Conservation (phyloP, 2,329 filamentous ascomycete genomes). For the Aspergillus ochraceoroseus region DNA sequence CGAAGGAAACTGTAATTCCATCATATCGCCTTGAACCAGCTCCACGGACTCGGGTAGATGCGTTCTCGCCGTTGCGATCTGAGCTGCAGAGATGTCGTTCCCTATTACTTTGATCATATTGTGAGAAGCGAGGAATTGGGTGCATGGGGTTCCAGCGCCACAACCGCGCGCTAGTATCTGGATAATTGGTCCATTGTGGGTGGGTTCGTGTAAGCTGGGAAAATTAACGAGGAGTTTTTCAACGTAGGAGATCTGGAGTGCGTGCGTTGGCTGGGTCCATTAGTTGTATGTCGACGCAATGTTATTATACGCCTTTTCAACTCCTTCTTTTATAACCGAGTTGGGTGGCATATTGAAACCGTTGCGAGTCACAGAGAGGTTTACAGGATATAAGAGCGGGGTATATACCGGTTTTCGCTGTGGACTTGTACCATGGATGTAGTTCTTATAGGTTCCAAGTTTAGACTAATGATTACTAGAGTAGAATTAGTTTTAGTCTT, state of each 20-base stretch:
- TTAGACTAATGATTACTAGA: too few species aligned
- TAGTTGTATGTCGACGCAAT: constrained; percentile 36
- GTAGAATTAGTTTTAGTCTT: too few species aligned
- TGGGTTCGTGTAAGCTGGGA: neutral
- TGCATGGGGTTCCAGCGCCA: constrained; percentile 38
- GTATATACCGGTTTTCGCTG: too few species aligned
- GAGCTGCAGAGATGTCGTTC: constrained; percentile 44
- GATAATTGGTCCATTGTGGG: constrained; percentile 12
- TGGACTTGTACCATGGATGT: too few species aligned
- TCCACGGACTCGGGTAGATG: constrained; percentile 23
- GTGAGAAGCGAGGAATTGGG: constrained; percentile 19
- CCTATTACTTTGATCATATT: constrained; percentile 31
- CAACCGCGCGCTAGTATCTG: constrained; percentile 42
- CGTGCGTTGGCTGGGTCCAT: constrained; percentile 31
- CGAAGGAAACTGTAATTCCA: constrained; percentile 32
- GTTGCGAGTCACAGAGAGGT: too few species aligned
- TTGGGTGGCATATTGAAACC: too few species aligned
- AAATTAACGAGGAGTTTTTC: constrained; percentile 26
- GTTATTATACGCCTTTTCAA: constrained; percentile 33
- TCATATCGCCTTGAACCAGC: constrained; percentile 43
- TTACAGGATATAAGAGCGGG: too few species aligned
- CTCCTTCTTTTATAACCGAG: too few species aligned
- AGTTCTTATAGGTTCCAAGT: too few species aligned
- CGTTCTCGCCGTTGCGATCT: constrained; percentile 32
- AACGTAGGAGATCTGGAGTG: constrained; percentile 33